These are phyloP conservation scores for Cladophialophora immunda DNA, from an alignment of 2,329 filamentous ascomycete species.

Conservation along the genomic window DNA sequence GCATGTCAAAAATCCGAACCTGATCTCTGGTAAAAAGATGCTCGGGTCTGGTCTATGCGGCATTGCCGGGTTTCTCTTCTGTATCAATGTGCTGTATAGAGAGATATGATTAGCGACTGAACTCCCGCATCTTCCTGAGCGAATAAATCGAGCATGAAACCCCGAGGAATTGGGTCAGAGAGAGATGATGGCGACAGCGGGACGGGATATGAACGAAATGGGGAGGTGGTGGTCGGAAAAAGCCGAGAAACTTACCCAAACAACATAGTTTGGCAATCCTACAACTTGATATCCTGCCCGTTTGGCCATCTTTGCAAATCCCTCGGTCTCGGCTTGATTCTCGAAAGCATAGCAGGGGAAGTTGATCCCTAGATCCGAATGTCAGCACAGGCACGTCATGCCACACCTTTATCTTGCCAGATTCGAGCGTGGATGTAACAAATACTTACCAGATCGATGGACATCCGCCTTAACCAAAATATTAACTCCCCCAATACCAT, in stretches of 20 bases:
- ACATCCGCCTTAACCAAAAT: slow-evolving; percentile 98
- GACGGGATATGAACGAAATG: background rate
- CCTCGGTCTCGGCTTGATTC: slow-evolving; percentile 98
- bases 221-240: background rate
- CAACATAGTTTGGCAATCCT: slow-evolving; percentile 94
- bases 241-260: slow-evolving; percentile 67
- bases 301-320: slow-evolving; percentile 99
- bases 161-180: background rate
- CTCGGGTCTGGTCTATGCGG: slow-evolving; percentile 24
- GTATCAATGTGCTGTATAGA: slow-evolving; percentile 80
- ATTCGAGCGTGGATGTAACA: background rate
- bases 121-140: background rate
- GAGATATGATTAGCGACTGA: slow-evolving; percentile 14
- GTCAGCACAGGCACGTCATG: slow-evolving; percentile 37
- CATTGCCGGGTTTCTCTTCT: slow-evolving; percentile 88
- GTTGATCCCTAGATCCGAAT: slow-evolving; percentile 77
- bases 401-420: background rate
- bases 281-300: slow-evolving; percentile 91
- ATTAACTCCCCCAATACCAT: slow-evolving; percentile 96
- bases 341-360: slow-evolving; percentile 97
- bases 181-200: background rate
- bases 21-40: background rate
- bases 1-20: background rate
- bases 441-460: slow-evolving; percentile 80
- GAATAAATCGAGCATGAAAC: background rate